Evolutionary conservation across 2,329 filamentous ascomycete genomes (phyloP), one percentile per base, ranked within the genome.

Genomic region (Fusarium torulosum): DNA sequence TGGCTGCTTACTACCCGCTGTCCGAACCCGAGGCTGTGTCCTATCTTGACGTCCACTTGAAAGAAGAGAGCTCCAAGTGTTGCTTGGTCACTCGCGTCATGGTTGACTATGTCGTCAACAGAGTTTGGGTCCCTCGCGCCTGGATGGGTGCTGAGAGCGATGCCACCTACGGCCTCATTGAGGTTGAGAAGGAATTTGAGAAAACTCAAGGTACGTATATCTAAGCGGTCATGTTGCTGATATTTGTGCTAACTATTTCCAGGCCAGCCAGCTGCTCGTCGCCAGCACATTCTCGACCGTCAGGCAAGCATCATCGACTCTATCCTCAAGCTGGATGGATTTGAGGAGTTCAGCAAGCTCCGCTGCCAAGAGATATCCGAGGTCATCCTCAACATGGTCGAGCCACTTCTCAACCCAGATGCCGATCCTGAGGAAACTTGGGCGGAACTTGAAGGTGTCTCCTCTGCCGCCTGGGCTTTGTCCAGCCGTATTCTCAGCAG

Each of bases 401-500:
- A 76, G 53, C 80, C 82, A 2, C 72, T 85, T 0, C 70, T 81
- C 14, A 80, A 83, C 59, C 70, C 74, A 8, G 63, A 69, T 9
- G 73, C 75, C 29, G 67, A 77, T 55, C 76, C 78, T 1, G 55
- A 74, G 6, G 75, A 76, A 6, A 82, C 83, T 13, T 78, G 77
- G 51, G 75, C 75, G 43, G 84, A 85, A 55, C 78, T 85, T 25
- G 76, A 78, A 63, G 63, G 64, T 51, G 77, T 86, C 25, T 75
- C 79, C 47, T 76, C 78, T 54, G 69, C 74, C 13, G 81, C 81
- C 1, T 82, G 83, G 77, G 79, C 81, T 33, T 72, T 85, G 6
- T 83, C 83, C 2, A 79, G 79, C 41, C 79, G 80, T 67, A 81
- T 88, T 69, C 80, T 84, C 67, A 80, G 79, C 47, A 79, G 76